These are phyloP conservation scores for Amphichorda felina DNA, from an alignment of 2,329 filamentous ascomycete genomes.

Conservation along the genomic window DNA sequence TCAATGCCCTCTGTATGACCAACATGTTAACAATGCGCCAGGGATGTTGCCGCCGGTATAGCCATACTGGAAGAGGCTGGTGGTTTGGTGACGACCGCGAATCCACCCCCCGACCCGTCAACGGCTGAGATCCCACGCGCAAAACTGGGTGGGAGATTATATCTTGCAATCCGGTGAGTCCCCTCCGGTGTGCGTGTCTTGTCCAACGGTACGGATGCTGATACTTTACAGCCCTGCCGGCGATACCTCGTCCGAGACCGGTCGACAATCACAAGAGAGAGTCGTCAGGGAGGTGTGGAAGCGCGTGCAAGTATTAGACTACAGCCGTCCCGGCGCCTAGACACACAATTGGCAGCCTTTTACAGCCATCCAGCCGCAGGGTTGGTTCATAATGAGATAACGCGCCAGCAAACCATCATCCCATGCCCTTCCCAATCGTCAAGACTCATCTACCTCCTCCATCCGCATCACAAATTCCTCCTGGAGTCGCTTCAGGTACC, in stretches of 20 bases:
- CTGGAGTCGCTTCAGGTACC: slow-evolving; percentile 32
- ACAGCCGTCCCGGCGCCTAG: slow-evolving; percentile 48
- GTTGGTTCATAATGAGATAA: no score
- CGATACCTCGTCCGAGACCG: slow-evolving; percentile 47
- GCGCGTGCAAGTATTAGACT: slow-evolving; percentile 54
- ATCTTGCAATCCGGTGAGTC: slow-evolving; percentile 53
- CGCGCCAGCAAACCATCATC: no score
- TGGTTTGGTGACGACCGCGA: slow-evolving; percentile 61
- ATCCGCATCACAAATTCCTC: slow-evolving; percentile 64
- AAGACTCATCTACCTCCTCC: slow-evolving; percentile 44
- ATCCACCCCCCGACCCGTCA: slow-evolving; percentile 48
- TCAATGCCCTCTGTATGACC: neutral
- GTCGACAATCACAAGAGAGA: slow-evolving; percentile 54
- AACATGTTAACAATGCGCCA: slow-evolving; percentile 8
- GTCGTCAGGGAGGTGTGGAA: slow-evolving; percentile 63
- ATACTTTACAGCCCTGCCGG: slow-evolving; percentile 44
- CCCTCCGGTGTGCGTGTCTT: neutral
- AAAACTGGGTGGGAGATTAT: slow-evolving; percentile 54
- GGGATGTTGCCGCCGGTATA: slow-evolving; percentile 67
- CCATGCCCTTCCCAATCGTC: neutral
- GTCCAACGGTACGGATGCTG: slow-evolving; percentile 1
- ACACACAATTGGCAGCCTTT: neutral
- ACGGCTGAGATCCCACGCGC: slow-evolving; percentile 46
- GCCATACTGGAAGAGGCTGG: slow-evolving; percentile 64
- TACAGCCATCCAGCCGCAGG: no score